Evolutionary conservation across 805 yeast genomes (phyloP).

Genomic region (Kregervanrija pseudodelftensis): DNA sequence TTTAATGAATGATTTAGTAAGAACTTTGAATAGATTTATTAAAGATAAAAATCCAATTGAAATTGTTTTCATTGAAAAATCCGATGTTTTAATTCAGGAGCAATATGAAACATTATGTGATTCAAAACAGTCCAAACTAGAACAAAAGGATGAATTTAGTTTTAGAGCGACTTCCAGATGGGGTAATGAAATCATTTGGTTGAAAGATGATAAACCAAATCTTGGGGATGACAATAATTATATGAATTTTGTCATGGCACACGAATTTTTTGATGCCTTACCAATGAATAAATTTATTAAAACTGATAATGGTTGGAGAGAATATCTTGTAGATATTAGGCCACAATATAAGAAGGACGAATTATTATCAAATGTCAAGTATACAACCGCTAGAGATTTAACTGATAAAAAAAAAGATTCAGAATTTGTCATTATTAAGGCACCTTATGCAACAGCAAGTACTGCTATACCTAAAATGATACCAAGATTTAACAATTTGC

Average conservation of each 20-base stretch:
- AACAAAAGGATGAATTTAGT: conserved; percentile 27
- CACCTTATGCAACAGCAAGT: conserved; percentile 56
- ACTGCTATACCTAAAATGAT: conserved; percentile 48
- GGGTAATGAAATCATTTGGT: conserved; percentile 52
- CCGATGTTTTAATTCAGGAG: conserved; percentile 50
- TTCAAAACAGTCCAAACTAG: conserved; percentile 6
- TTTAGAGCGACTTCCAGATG: conserved; percentile 37
- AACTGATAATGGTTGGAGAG: conserved; percentile 71
- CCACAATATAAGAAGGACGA: conserved; percentile 7
- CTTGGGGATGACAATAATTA: conserved; percentile 21
- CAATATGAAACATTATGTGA: conserved; percentile 49
- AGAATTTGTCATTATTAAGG: conserved; percentile 48
- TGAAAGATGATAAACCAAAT: conserved; percentile 45
- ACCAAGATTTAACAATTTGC: conserved; percentile 45
- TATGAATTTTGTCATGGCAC: conserved; percentile 66
- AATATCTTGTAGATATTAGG: conserved; percentile 56
- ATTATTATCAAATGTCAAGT: conserved; percentile 16
- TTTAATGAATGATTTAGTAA: conserved; percentile 57
- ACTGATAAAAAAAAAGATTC: conserved; percentile 5
- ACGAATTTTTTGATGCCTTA: conserved; percentile 82
- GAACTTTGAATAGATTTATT: conserved; percentile 36
- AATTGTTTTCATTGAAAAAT: conserved; percentile 63
- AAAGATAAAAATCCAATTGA: conserved; percentile 30
- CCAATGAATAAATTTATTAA: conserved; percentile 66
- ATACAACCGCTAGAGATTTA: conserved; percentile 6